Base-by-base conservation (phyloP, 345 rosid genomes). In the Moricandia moricandioides region DNA sequence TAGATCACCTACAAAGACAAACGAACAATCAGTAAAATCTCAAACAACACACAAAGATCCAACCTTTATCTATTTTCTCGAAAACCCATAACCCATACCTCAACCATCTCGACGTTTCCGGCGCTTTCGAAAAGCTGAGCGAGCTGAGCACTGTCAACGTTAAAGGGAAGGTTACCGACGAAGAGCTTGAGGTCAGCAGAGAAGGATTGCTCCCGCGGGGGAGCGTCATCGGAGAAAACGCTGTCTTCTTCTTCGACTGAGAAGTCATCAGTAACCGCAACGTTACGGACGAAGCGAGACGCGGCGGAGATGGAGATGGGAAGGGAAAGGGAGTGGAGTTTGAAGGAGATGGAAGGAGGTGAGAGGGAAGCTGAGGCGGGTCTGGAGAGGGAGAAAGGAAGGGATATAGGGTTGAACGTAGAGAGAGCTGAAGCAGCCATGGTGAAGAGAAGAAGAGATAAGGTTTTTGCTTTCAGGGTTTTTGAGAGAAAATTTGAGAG, bases 81-180 rank as follows among this genome's bases (percentile, higher is more conserved):
- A 29, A 29, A 29, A 29, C 31, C 31, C 31, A 29, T 29, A 29
- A 29, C 31, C 2, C 51, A 26, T 87, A 95, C 98, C 98, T 95
- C 99, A 70, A 90, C 98, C 96, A 89, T 86, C 89, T 95, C 91
- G 61, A 95, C 98, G 79, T 84, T 90, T 47, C 98, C 99, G 21
- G 87, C 96, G 64, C 68, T 71, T 62, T 85, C 92, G 55, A 95
- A 95, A 64, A 95, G 73, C 27, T 68, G 88, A 56, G 99, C 99
- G 24, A 95, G 96, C 89, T 88, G 97, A 14, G 93, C 84, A 72
- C 99, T 92, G 81, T 88, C 97, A 61, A 87, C 96, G 34, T 34
- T 83, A 63, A 95, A 95, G 4, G 99, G 97, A 61, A 95, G 97
- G 65, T 95, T 95, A 71, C 99, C 99, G 60, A 95, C 99, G 80